Base-by-base conservation (phyloP, 2,329 filamentous ascomycete species). In the Fusarium annulatum region DNA sequence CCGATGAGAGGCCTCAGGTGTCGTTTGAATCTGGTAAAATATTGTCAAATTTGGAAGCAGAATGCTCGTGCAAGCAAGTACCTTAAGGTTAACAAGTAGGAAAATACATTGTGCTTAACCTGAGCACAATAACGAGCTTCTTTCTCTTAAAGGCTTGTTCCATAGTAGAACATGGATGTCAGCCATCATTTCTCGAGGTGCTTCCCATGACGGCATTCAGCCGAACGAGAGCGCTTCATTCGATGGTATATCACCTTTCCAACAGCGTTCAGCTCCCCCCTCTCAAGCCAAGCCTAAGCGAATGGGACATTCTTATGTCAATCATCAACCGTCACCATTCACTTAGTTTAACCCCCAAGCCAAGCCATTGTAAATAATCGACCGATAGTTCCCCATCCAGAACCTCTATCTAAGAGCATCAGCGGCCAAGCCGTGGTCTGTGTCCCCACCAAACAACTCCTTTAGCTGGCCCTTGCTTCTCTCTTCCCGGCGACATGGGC, bases 141-240 rank as follows among this genome's bases (percentile, higher is more conserved):
- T 26, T 34, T 57, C 34, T 36, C 39, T 42, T 49, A 48, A 71
- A 55, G 34, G 42, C 60, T 69, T 70, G 55, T 58, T 48, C 49
- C 60, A 65, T 65, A 39, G 46, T 48, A 16, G 61, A 15, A 72
- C 64, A 62, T 73, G 63, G 51, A 42, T 64, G 48, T 38, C 48
- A 66, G 39, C 70, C 70, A 73, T 73, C 70, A 73, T 73, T 73
- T 73, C 71, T 73, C 36, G 52, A 28, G 33, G 45, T 53, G 46
- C 28, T 56, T 23, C 49, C 53, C 51, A 72, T 72, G 59, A 65
- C 69, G 64, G 64, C 69, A 72, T 73, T 26, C 57, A 49, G 49
- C 36, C 21, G 39, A 28, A 43, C 41, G 33, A 61, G 46, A 52
- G 49, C n/a, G 38, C 33, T 58, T n/a, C 38, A 67, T 66, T 72